These are phyloP conservation scores for Epithele typhae DNA, from an alignment of 768 basidiomycete genomes.

Conservation along the genomic window DNA sequence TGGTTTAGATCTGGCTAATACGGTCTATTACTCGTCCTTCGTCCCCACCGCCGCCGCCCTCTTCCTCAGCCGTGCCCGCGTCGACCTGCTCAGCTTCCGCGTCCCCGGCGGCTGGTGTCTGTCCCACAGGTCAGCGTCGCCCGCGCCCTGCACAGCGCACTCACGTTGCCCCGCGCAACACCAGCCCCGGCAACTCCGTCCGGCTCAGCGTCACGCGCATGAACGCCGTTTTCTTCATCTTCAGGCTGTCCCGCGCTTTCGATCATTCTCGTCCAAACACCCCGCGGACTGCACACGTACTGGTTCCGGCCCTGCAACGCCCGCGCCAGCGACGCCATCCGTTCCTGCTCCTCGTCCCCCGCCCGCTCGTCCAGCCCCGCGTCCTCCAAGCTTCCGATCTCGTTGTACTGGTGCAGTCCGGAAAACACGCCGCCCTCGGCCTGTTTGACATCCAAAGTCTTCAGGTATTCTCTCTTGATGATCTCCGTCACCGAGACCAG, in stretches of 20 bases:
- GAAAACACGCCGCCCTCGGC: slow-evolving; percentile 29
- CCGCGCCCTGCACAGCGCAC: slow-evolving; percentile 16
- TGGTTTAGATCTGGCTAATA: too few species aligned
- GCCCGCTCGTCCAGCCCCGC: slow-evolving; percentile 22
- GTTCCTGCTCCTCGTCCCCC: slow-evolving; percentile 31
- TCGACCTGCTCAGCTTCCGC: slow-evolving; percentile 54
- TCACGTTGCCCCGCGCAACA: slow-evolving; percentile 44
- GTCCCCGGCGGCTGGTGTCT: slow-evolving; percentile 55
- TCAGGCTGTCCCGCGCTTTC: slow-evolving; percentile 37
- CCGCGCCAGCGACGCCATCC: slow-evolving; percentile 20
- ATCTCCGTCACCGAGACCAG: slow-evolving; percentile 80
- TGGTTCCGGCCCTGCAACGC: slow-evolving; percentile 56
- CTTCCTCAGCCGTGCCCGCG: slow-evolving; percentile 51
- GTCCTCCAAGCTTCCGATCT: slow-evolving; percentile 54
- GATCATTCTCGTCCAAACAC: too few species aligned
- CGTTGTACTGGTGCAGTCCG: slow-evolving; percentile 77
- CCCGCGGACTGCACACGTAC: slow-evolving; percentile 33
- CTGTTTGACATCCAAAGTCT: slow-evolving; percentile 41
- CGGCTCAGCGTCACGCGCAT: slow-evolving; percentile 67
- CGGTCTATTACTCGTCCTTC: too few species aligned
- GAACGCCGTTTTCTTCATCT: slow-evolving; percentile 54
- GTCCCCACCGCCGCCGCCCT: slow-evolving; percentile 32
- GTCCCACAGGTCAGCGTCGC: background rate
- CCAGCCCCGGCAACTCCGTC: slow-evolving; percentile 33
- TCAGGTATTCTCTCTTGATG: slow-evolving; percentile 76